Percentiles rank a stretch among this genome's conserved stretches.
Evolutionary conservation across 2,329 filamentous ascomycete genomes (phyloP).

Genomic region (Nemania sp.): DNA sequence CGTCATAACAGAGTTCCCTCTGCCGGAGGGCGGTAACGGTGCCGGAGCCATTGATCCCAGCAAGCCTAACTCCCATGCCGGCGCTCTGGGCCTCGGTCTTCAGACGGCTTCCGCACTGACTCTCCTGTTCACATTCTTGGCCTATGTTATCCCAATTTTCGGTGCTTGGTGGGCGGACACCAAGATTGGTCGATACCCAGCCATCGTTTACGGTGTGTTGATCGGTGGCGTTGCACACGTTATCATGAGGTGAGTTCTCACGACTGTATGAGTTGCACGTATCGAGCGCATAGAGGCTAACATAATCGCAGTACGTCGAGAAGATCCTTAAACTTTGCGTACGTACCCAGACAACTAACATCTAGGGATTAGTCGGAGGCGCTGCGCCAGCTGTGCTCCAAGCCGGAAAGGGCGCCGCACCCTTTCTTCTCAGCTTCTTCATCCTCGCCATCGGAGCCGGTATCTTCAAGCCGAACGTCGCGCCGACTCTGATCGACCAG

Average conservation of each 20-base stretch:
- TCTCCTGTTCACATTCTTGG: slow-evolving; percentile 61
- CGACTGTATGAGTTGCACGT: too few species aligned
- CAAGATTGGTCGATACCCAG: slow-evolving; percentile 74
- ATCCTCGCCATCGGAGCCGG: slow-evolving; percentile 77
- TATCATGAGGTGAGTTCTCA: slow-evolving; percentile 59
- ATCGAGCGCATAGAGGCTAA: slow-evolving; percentile 17
- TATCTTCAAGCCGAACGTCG: slow-evolving; percentile 74
- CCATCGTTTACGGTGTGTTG: slow-evolving; percentile 67
- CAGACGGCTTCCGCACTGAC: slow-evolving; percentile 60
- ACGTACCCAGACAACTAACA: slow-evolving; percentile 16
- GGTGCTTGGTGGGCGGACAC: slow-evolving; percentile 70
- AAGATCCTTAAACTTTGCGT: not conserved
- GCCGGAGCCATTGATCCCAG: slow-evolving; percentile 46
- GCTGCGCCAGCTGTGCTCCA: slow-evolving; percentile 70
- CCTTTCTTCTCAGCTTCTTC: slow-evolving; percentile 71
- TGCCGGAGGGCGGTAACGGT: slow-evolving; percentile 54
- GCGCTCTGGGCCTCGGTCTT: slow-evolving; percentile 59
- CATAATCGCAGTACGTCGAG: slow-evolving; percentile 25
- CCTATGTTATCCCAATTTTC: slow-evolving; percentile 54
- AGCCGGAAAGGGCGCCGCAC: slow-evolving; percentile 58
- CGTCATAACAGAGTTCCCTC: too few species aligned
- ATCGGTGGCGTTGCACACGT: slow-evolving; percentile 72
- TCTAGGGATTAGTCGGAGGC: slow-evolving; percentile 60
- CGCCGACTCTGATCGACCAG: slow-evolving; percentile 59
- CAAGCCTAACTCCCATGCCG: slow-evolving; percentile 49